Percentiles rank a stretch among this genome's conserved stretches.
These are phyloP conservation scores for Vigna reflexopilosa DNA, from an alignment of 306 rosid species.

Conservation along the genomic window DNA sequence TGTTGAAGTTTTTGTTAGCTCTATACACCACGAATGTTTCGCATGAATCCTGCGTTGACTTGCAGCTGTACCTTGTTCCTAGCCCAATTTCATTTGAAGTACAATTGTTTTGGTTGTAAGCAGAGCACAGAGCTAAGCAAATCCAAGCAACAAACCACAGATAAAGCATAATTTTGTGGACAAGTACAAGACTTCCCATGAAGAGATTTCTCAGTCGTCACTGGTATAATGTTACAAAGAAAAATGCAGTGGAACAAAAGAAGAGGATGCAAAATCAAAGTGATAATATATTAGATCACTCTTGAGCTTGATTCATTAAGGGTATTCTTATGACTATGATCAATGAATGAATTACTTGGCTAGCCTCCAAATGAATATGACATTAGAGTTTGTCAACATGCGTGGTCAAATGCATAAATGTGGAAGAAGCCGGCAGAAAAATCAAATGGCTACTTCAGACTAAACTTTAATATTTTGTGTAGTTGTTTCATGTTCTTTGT, in stretches of 20 bases:
- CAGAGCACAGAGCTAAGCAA: slow-evolving; percentile 48
- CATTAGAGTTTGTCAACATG: slow-evolving; percentile 38
- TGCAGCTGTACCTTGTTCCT: slow-evolving; percentile 67
- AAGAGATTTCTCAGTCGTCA: neutral
- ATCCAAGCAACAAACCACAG: slow-evolving; percentile 51
- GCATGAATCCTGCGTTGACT: slow-evolving; percentile 55
- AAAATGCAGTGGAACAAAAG: slow-evolving; percentile 17
- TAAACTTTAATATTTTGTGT: neutral
- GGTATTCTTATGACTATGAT: neutral
- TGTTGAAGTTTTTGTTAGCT: slow-evolving; percentile 53
- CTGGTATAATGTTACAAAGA: neutral
- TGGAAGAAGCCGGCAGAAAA: slow-evolving; percentile 52
- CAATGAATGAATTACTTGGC: neutral
- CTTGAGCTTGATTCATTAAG: slow-evolving; percentile 22
- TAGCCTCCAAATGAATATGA: slow-evolving; percentile 35
- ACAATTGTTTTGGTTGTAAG: slow-evolving; percentile 57
- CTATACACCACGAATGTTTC: slow-evolving; percentile 64
- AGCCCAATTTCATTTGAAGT: slow-evolving; percentile 19
- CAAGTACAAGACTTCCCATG: slow-evolving; percentile 15
- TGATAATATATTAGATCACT: slow-evolving; percentile 22
- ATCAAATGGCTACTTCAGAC: slow-evolving; percentile 39
- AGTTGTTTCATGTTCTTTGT: slow-evolving; percentile 18
- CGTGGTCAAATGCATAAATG: slow-evolving; percentile 22
- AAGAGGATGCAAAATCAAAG: slow-evolving; percentile 20
- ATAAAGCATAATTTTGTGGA: slow-evolving; percentile 43